Percentiles rank a stretch among this genome's conserved stretches.
These are phyloP conservation scores for Penicillium sp. DNA, from an alignment of 2,329 filamentous ascomycete species.

Conservation along the genomic window DNA sequence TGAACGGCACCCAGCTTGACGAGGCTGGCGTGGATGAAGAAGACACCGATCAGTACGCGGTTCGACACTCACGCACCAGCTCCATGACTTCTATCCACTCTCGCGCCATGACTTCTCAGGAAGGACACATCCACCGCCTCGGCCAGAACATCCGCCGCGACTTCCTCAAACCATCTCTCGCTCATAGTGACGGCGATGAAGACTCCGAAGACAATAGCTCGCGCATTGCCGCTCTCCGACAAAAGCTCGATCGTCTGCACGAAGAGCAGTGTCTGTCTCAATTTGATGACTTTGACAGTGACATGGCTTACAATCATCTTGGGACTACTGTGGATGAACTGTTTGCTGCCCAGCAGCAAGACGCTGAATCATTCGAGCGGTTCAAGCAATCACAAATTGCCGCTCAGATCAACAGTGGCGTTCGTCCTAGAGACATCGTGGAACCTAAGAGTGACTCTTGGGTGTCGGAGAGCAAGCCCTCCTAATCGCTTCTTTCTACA, in stretches of 20 bases:
- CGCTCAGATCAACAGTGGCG: slow-evolving; percentile 44
- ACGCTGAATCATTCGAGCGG: slow-evolving; percentile 43
- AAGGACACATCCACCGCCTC: slow-evolving; percentile 66
- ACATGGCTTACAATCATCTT: slow-evolving; percentile 43
- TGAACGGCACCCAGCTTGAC: slow-evolving; percentile 28
- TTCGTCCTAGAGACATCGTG: slow-evolving; percentile 7
- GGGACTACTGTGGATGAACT: slow-evolving; percentile 47
- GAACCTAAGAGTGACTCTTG: not conserved
- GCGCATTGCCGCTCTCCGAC: slow-evolving; percentile 46
- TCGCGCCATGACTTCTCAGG: slow-evolving; percentile 62
- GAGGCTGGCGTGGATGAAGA: slow-evolving; percentile 40
- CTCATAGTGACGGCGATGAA: slow-evolving; percentile 35
- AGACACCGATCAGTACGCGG: slow-evolving; percentile 42
- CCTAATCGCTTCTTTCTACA: not conserved
- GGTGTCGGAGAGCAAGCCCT: not conserved
- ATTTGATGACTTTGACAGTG: slow-evolving; percentile 39
- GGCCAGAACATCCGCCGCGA: slow-evolving; percentile 64
- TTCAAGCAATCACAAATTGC: slow-evolving; percentile 47
- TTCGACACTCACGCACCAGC: slow-evolving; percentile 56
- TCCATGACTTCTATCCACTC: slow-evolving; percentile 66
- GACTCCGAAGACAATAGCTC: slow-evolving; percentile 33
- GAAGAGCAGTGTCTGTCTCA: slow-evolving; percentile 42
- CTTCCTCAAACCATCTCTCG: slow-evolving; percentile 52
- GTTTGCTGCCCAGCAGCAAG: slow-evolving; percentile 40
- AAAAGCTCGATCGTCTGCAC: slow-evolving; percentile 43